Evolutionary conservation across 129 eudicot genomes (phyloP).

Genomic region (Lactuca saligna): DNA sequence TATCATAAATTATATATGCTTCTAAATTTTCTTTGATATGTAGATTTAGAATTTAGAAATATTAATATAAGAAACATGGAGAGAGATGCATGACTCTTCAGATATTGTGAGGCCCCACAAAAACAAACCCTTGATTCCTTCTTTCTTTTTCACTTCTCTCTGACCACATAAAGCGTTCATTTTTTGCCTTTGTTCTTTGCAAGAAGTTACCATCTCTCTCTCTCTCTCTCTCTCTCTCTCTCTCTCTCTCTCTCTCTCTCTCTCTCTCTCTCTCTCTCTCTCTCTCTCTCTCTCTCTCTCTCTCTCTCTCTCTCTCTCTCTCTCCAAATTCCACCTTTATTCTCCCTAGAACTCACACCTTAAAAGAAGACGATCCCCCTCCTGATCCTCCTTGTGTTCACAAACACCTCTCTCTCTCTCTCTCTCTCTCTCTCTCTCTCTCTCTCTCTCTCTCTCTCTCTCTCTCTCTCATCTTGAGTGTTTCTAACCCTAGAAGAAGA

Average conservation of each 20-base stretch:
- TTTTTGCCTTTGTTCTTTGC: constrained; percentile 61
- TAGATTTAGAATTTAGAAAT: constrained; percentile 8
- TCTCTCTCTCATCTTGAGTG: constrained; percentile 31
- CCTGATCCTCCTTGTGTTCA: constrained; percentile 83
- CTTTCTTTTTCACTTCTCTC: constrained; percentile 29
- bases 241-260: constrained; percentile 26
- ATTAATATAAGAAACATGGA: constrained; percentile 6
- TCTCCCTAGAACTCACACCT: constrained; percentile 70
- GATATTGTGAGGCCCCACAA: constrained; percentile 41
- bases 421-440: constrained; percentile 32
- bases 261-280: constrained; percentile 30
- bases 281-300: neutral
- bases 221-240: constrained; percentile 27
- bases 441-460: constrained; percentile 32
- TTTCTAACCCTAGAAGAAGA: constrained; percentile 47
- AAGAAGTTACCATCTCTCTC: constrained; percentile 72
- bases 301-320: neutral
- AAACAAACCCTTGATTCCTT: constrained; percentile 44
- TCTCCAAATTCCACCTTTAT: constrained; percentile 77
- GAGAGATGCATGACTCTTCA: constrained; percentile 43
- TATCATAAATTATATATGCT: neutral
- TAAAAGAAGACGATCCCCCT: constrained; percentile 59
- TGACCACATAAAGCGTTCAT: constrained; percentile 39
- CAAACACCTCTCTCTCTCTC: constrained; percentile 44
- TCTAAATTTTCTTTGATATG: too few species aligned